Evolutionary conservation across 1,139 yeast species (phyloP).

Genomic region (Taiozyma sp.): DNA sequence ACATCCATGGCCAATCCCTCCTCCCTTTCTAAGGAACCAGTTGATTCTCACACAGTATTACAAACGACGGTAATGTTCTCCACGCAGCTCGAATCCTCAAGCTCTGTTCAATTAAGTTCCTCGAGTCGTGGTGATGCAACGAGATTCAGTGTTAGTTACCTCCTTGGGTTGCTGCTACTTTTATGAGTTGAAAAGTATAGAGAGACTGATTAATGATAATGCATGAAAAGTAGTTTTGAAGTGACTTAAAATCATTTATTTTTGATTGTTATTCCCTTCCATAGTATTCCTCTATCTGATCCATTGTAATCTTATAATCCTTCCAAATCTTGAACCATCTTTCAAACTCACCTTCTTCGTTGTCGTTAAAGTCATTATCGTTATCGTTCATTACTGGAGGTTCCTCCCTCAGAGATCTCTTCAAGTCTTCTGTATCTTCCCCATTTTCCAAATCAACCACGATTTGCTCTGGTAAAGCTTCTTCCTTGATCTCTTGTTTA

Average conservation of each 20-base stretch:
- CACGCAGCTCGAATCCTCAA: not conserved
- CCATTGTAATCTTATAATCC: not conserved
- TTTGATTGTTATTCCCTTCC: not conserved
- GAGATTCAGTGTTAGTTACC: not conserved
- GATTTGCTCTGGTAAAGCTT: not conserved
- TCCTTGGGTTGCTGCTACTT: not conserved
- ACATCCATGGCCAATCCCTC: not conserved
- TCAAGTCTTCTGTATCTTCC: not conserved
- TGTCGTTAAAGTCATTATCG: not conserved
- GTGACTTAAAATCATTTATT: not conserved
- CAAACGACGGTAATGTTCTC: not conserved
- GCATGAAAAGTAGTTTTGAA: too few relatives aligned
- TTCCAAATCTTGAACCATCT: conserved; percentile 47
- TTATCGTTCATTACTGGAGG: not conserved
- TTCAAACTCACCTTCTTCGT: conserved; percentile 3
- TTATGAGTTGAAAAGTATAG: not conserved
- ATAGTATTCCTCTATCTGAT: not conserved
- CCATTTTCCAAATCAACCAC: not conserved
- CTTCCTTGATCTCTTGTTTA: not conserved
- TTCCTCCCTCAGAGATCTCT: not conserved
- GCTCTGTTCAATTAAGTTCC: not conserved
- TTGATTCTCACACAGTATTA: not conserved
- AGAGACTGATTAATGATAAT: not conserved
- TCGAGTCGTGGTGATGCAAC: not conserved
- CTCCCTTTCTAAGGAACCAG: not conserved